These are phyloP conservation scores for Saccharomycopsis guyanensis DNA, from an alignment of 805 yeast genomes.

Conservation along the genomic window DNA sequence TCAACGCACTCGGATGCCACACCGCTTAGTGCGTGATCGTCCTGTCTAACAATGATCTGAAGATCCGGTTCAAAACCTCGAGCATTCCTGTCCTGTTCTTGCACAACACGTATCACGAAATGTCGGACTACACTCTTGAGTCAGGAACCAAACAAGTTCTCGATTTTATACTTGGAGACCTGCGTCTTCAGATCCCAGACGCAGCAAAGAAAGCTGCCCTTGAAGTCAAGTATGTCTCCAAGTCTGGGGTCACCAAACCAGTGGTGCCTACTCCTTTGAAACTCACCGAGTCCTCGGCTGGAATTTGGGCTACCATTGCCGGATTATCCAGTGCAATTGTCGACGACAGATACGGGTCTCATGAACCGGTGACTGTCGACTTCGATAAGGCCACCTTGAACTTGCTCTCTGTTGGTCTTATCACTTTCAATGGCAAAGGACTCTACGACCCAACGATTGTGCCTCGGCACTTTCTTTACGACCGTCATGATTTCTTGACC, in stretches of 20 bases:
- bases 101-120: too few relatives aligned
- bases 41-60: too few relatives aligned
- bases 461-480: slow-evolving; percentile 22
- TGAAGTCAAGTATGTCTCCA: slow-evolving; percentile 15
- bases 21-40: too few relatives aligned
- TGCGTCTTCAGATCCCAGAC: slow-evolving; percentile 17
- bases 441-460: slow-evolving; percentile 21
- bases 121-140: slow-evolving; percentile 5
- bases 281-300: slow-evolving; percentile 25
- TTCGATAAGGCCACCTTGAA: slow-evolving; percentile 11
- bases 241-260: slow-evolving; percentile 17
- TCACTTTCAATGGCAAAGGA: slow-evolving; percentile 29
- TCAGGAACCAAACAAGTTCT: slow-evolving; percentile 21
- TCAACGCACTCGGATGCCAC: too few relatives aligned
- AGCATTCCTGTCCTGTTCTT: too few relatives aligned
- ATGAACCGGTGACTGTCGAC: slow-evolving; percentile 15
- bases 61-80: too few relatives aligned
- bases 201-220: slow-evolving; percentile 15
- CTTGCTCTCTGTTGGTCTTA: slow-evolving; percentile 21
- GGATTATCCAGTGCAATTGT: slow-evolving; percentile 22
- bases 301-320: slow-evolving; percentile 26
- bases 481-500: slow-evolving; percentile 25
- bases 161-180: slow-evolving; percentile 7
- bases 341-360: slow-evolving; percentile 21
- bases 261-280: slow-evolving; percentile 27